Evolutionary conservation across 306 rosid species (phyloP), one percentile per base, ranked within the genome.

Genomic region (Acacia crassicarpa): DNA sequence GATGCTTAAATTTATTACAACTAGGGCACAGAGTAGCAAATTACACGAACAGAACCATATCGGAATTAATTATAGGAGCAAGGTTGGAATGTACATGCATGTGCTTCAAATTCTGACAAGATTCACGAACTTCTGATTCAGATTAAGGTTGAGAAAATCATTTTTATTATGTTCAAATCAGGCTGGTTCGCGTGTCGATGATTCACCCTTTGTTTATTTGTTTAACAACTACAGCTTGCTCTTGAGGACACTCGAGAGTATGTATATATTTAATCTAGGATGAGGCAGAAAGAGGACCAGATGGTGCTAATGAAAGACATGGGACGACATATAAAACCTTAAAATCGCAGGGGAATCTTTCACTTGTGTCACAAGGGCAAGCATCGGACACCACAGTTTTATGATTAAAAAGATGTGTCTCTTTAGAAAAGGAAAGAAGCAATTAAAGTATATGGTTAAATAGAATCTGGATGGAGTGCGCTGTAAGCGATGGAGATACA

Each of bases 281-380:
- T 23, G 75, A 70, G 56, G 27, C 54, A 14, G 17, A 61, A 41
- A 45, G 43, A 67, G 73, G 84, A 58, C 78, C 81, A 77, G 82
- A 59, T 77, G 58, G 81, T 70, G 74, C 41, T 75, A 32, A 86
- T 2, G 19, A 82, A 74, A 25, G 67, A 61, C 35, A 86, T 85
- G 72, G 78, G 75, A 85, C 68, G 88, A 84, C 77, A 76, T 84
- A 30, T 30, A 30, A 82, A 83, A 89, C 91, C 90, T 79, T 80
- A 81, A 85, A 90, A 85, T 77, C 67, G 40, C 4, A 86, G 81
- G 74, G 82, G 90, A 89, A 94, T 87, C 89, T 87, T 89, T 86
- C 82, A 89, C 84, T 80, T 78, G 80, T 79, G 88, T 85, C 78
- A 25, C 86, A 78, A 44, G 74, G 75, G 76, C 72, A 83, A 79